A percentile compares a stretch with the other conserved stretches of the same genome.
phyloP scores from a whole-genome alignment of 805 yeast genomes.

The Ascoidea rubescens region DNA sequence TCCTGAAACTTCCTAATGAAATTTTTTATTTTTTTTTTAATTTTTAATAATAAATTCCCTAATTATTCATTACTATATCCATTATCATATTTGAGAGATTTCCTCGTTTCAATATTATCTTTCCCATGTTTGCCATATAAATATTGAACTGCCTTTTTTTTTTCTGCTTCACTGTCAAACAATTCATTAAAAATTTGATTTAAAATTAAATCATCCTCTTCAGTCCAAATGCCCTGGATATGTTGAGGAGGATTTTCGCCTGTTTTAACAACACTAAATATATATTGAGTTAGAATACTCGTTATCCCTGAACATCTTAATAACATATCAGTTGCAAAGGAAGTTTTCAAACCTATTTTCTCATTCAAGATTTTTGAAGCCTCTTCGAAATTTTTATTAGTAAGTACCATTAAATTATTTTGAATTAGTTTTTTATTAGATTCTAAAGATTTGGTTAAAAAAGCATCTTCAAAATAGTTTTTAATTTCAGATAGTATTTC shows the following conservation, averaged over 20 bases:
- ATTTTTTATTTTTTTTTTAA: too few species aligned
- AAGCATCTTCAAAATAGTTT: slow-evolving; percentile 17
- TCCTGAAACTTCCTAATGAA: neutral
- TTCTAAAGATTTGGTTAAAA: slow-evolving; percentile 20
- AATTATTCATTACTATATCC: too few species aligned
- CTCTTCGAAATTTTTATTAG: slow-evolving; percentile 27
- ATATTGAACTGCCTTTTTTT: neutral
- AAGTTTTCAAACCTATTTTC: slow-evolving; percentile 27
- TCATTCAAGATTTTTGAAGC: slow-evolving; percentile 25
- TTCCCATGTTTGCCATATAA: neutral
- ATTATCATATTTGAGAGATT: too few species aligned
- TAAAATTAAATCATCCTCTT: slow-evolving; percentile 27
- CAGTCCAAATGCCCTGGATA: slow-evolving; percentile 32
- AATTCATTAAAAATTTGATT: slow-evolving; percentile 9
- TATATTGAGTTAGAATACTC: slow-evolving; percentile 26
- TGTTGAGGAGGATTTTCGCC: slow-evolving; percentile 28
- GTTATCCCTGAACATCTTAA: slow-evolving; percentile 31
- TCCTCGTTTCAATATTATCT: neutral
- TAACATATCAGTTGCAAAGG: slow-evolving; percentile 27
- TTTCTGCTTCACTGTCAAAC: neutral
- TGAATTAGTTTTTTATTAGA: slow-evolving; percentile 25
- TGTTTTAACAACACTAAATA: slow-evolving; percentile 24
- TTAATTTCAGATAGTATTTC: slow-evolving; percentile 16
- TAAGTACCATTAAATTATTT: slow-evolving; percentile 15
- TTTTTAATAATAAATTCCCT: neutral